Base-by-base conservation (phyloP, 768 basidiomycete species). In the Lactarius akahatsu region DNA sequence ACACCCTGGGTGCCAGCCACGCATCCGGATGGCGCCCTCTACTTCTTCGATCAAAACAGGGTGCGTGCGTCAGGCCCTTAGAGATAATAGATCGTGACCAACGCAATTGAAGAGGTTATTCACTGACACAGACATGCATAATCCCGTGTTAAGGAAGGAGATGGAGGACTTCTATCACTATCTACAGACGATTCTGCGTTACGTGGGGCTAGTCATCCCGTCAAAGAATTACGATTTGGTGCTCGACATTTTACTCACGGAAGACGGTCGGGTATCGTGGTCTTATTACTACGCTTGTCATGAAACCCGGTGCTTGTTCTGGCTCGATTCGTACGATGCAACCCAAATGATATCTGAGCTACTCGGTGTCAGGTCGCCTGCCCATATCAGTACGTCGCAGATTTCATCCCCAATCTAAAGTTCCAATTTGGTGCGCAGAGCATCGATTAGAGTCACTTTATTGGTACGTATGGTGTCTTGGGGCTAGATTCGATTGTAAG, bases 91-190 rank as follows among this genome's bases (percentile, higher is more conserved):
- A 15, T 52, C 13, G 56, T 20, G 18, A 55, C 16, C 23, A 34
- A n/a, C 60, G 23, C 11, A 13, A 56, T 4, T 30, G 28, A 20
- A 85, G 83, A 79, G 77, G 61, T 77, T 83, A 0, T 82, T 82
- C 34, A 86, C 86, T 0, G 86, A 88, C 63, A 80, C 79, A 36
- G 72, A 86, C 65, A 73, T 87, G 9, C 80, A 77, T 40, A 77
- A 86, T 23, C 13, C 56, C 0, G 73, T 71, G 0, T 74, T 80
- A 9, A 63, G 72, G 10, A 23, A 43, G 0, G 78, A 79, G 41
- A 74, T 85, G 5, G 73, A 75, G 4, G 72, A 73, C 15, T 81
- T 52, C 26, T 52, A 52, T 28, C 11, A 13, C 6, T 16, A 15
- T 6, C 13, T 52, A 52, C 50, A 52, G 26, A 52, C 0, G 23